Percentiles rank a stretch among this genome's conserved stretches.
phyloP scores from a whole-genome alignment of 176 grass and related monocot species.

The Thinopyrum elongatum region DNA sequence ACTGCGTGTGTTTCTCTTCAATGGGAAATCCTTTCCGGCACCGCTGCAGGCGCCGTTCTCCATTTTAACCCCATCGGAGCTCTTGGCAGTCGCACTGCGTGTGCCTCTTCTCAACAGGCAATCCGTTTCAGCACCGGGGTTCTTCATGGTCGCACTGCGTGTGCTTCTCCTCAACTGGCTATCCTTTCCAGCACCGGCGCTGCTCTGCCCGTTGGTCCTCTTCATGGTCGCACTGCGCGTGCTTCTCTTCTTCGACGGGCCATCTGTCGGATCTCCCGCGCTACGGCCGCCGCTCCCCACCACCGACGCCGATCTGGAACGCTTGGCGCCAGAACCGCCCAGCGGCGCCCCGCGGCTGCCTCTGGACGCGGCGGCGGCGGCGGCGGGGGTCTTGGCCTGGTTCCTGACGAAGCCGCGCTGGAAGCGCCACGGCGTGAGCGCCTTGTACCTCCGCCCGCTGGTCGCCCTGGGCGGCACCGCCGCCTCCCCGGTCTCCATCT shows the following conservation, averaged over 20 bases:
- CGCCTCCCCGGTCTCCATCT: conserved; percentile 33
- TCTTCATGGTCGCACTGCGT: background rate
- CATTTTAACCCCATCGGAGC: background rate
- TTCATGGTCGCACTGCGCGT: background rate
- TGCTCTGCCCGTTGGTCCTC: background rate
- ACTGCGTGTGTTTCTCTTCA: background rate
- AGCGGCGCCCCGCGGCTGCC: background rate
- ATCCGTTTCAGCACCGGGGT: background rate
- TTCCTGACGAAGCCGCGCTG: conserved; percentile 28
- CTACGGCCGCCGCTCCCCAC: background rate
- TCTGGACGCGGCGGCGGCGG: background rate
- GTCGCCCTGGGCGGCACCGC: background rate
- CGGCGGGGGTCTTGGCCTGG: background rate
- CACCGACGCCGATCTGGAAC: background rate
- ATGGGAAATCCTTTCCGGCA: background rate
- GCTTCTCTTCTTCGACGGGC: background rate
- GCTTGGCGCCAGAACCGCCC: background rate
- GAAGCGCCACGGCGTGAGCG: conserved; percentile 43
- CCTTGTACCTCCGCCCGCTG: conserved; percentile 39
- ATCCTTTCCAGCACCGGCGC: background rate
- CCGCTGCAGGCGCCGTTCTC: background rate
- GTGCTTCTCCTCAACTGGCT: background rate
- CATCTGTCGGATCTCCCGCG: background rate
- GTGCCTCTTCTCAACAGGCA: background rate
- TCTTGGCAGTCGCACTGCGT: background rate